Base-by-base conservation (phyloP, 305 asterid species). In the Fraxinus greggii region DNA sequence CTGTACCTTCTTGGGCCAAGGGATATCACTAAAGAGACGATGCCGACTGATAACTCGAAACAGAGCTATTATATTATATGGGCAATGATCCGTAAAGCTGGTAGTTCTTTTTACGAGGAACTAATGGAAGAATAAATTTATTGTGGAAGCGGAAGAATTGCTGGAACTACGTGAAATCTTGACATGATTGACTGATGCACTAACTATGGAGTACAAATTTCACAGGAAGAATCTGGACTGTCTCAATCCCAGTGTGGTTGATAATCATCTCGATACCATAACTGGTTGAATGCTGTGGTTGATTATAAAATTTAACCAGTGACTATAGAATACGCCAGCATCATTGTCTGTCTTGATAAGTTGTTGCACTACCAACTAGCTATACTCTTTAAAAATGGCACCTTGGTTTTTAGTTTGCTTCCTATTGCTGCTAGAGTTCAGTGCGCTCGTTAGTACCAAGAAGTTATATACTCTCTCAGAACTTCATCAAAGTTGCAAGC, bases 1-100 rank as follows among this genome's bases (percentile, higher is more conserved):
- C 95, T 1, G 79, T 90, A 10, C 98, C 97, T n/a, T 85, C 88
- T 1, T 92, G 97, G 99, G 80, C 75, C 36, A 56, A 40, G 61
- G 90, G 86, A 10, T 89, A 84, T 72, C 56, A 86, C 7, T 91
- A 28, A 28, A 90, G 84, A 73, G 36, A 48, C 74, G 69, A 40
- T 12, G 67, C 3, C 6, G n/a, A 12, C 6, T 13, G 35, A n/a
- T 19, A 19, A 56, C 26, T 5, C 5, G 13, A 21, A 19, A 0
- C 2, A 19, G 67, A 19, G 8, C 67, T 56, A 56, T 7, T 21
- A 19, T 56, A 56, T 19, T 7, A 7, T 6, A 19, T 19, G 28
- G 28, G 67, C 2, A 56, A 56, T 23, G 13, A 7, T 21, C 10
- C 4, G 28, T 19, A 3, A 56, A 56, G 67, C 29, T 21, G 29